A percentile compares a stretch with the other conserved stretches of the same genome.
Evolutionary conservation across 2,329 filamentous ascomycete genomes (phyloP).

Genomic region (Microthyrium microscopicum): DNA sequence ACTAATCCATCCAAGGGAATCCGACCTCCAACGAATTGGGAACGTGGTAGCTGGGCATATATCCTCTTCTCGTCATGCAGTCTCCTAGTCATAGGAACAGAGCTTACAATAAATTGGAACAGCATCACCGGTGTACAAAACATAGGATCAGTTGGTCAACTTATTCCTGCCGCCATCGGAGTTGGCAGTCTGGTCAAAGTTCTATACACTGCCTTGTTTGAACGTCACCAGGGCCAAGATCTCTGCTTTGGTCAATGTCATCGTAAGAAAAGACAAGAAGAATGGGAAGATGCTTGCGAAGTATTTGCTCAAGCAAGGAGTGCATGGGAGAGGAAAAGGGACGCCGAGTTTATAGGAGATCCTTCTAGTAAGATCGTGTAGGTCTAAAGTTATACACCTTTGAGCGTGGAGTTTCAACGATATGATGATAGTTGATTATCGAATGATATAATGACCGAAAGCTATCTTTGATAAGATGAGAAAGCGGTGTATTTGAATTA

Average conservation of each 20-base stretch:
- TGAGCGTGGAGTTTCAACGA: too few species aligned
- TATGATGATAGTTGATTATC: too few species aligned
- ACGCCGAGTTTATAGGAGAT: too few species aligned
- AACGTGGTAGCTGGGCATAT: not conserved
- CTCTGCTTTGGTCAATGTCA: conserved; percentile 4
- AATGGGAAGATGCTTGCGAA: conserved; percentile 4
- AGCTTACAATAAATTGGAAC: conserved; percentile 14
- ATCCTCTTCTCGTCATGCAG: conserved; percentile 5
- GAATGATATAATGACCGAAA: too few species aligned
- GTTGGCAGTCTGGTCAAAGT: conserved; percentile 10
- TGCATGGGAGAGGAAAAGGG: too few species aligned
- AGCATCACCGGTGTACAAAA: conserved; percentile 11
- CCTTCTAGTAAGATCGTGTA: too few species aligned
- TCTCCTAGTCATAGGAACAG: conserved; percentile 10
- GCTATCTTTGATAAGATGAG: too few species aligned
- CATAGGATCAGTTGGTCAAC: conserved; percentile 12
- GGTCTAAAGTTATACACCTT: too few species aligned
- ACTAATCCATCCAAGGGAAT: too few species aligned
- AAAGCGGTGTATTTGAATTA: too few species aligned
- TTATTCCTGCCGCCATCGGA: conserved; percentile 12
- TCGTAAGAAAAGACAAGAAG: not conserved
- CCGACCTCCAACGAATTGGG: not conserved
- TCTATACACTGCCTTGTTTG: conserved; percentile 5
- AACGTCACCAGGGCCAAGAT: not conserved
- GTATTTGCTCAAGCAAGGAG: too few species aligned